Conservation (phyloP, 305 asterid genomes). For the Caryopteris hybrid region DNA sequence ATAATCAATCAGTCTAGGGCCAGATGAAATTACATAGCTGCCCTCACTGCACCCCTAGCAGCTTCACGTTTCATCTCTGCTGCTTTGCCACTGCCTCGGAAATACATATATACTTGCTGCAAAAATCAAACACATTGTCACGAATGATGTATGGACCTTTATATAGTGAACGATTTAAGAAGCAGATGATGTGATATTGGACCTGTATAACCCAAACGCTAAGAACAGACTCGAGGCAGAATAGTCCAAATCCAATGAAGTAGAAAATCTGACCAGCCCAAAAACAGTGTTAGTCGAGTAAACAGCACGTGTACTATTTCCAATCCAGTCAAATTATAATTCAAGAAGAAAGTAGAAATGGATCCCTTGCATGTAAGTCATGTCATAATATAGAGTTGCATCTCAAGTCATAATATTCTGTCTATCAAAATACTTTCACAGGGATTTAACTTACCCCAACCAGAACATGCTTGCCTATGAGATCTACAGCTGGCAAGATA, state of each 20-base stretch:
- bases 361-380: no score
- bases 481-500: slow-evolving; percentile 87
- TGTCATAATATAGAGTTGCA: no score
- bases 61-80: slow-evolving; percentile 77
- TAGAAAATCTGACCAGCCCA: slow-evolving; percentile 56
- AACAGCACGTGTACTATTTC: background rate
- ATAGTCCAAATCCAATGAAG: slow-evolving; percentile 86
- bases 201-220: slow-evolving; percentile 98
- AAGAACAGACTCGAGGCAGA: slow-evolving; percentile 72
- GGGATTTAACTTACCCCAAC: slow-evolving; percentile 70
- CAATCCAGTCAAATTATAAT: background rate
- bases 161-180: background rate
- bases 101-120: slow-evolving; percentile 95
- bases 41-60: slow-evolving; percentile 73
- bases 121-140: slow-evolving; percentile 2
- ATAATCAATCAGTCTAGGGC: background rate
- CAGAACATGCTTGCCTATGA: slow-evolving; percentile 54
- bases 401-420: no score
- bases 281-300: background rate
- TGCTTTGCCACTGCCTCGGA: slow-evolving; percentile 92
- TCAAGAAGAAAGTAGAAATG: background rate
- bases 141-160: background rate
- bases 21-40: slow-evolving; percentile 37
- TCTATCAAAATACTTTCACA: background rate
- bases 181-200: background rate